Evolutionary conservation across 106 monocot genomes (phyloP).

Genomic region (Phalaenopsis aphrodite): DNA sequence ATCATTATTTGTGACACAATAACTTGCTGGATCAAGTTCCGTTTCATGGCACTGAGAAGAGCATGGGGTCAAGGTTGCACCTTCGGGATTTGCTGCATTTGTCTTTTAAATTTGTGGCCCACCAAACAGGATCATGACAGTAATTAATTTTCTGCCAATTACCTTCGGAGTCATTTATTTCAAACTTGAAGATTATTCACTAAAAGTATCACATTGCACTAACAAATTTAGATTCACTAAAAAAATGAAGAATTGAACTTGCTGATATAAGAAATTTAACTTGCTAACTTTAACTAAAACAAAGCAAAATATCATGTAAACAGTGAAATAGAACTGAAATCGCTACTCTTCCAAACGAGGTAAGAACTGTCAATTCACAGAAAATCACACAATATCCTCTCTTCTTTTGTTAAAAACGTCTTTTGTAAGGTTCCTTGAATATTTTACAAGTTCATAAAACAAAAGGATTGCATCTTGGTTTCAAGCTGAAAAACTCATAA

Average conservation of each 20-base stretch:
- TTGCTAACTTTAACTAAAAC: not conserved
- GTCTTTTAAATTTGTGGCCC: not conserved
- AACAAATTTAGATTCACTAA: not conserved
- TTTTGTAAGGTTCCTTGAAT: too few relatives aligned
- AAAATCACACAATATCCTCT: too few relatives aligned
- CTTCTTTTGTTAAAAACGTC: too few relatives aligned
- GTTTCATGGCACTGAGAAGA: not conserved
- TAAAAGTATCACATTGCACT: not conserved
- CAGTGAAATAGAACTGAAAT: not conserved
- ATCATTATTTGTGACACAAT: not conserved
- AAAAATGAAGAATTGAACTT: too few relatives aligned
- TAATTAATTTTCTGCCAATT: not conserved
- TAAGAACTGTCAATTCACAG: not conserved
- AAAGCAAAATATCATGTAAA: not conserved
- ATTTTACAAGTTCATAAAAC: too few relatives aligned
- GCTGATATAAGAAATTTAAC: too few relatives aligned
- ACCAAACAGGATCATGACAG: not conserved
- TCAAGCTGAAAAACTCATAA: too few relatives aligned
- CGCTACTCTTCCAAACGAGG: not conserved
- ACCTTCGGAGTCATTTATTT: not conserved
- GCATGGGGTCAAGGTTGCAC: not conserved
- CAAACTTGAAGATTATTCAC: not conserved
- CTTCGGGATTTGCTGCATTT: not conserved
- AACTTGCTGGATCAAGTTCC: not conserved
- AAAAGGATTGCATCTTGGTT: too few relatives aligned